These are phyloP conservation scores for Oenanthe sinensis DNA, from an alignment of 129 eudicot species.

Conservation along the genomic window DNA sequence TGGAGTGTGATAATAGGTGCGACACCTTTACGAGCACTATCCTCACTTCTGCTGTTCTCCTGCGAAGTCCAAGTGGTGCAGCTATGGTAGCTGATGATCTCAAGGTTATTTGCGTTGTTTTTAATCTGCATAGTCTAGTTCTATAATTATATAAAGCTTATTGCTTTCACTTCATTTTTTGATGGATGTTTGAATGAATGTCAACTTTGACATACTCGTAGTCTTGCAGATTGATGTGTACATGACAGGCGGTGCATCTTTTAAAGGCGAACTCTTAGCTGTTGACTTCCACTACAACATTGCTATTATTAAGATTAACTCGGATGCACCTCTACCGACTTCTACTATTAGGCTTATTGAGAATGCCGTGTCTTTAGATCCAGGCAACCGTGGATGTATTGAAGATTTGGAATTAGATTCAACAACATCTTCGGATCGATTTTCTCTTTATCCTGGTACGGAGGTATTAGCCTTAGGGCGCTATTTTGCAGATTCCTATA, in stretches of 20 bases:
- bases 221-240: not conserved
- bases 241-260: not conserved
- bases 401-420: not conserved
- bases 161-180: not conserved
- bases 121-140: not conserved
- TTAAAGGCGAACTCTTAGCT: not conserved
- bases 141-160: not conserved
- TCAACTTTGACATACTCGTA: not conserved
- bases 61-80: not conserved
- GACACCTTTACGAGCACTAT: not conserved
- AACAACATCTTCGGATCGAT: not conserved
- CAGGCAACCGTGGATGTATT: not conserved
- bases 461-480: not conserved
- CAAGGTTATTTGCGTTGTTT: not conserved
- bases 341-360: not conserved
- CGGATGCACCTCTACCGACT: not conserved
- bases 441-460: not conserved
- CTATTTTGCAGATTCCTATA: not conserved
- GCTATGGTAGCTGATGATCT: not conserved
- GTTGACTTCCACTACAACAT: not conserved
- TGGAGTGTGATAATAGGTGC: too few relatives aligned
- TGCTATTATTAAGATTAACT: not conserved
- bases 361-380: not conserved
- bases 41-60: not conserved
- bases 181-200: not conserved